These are phyloP conservation scores for Penicillium occitanis DNA, from an alignment of 2,329 filamentous ascomycete species.

Conservation along the genomic window DNA sequence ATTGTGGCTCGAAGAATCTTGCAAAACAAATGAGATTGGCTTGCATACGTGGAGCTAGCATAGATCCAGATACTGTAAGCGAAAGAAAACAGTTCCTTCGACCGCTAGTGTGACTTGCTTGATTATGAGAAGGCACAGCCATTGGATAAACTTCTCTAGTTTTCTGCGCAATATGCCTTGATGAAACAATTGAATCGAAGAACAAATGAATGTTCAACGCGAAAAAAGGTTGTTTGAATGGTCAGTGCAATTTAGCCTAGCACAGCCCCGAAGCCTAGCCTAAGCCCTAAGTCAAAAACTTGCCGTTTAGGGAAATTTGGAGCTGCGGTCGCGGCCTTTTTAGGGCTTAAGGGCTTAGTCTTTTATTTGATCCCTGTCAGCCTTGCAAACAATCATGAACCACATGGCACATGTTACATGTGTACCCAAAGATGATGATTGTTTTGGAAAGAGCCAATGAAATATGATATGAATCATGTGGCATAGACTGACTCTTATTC, in stretches of 20 bases:
- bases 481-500: neutral
- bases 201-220: neutral
- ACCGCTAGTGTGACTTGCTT: neutral
- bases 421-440: neutral
- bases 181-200: neutral
- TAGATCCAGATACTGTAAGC: neutral
- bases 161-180: neutral
- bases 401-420: neutral
- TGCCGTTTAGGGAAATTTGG: neutral
- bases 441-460: neutral
- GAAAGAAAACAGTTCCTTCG: neutral
- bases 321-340: neutral
- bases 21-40: neutral
- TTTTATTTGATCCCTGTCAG: neutral
- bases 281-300: neutral
- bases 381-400: neutral
- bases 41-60: neutral
- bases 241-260: neutral
- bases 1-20: neutral
- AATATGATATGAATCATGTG: neutral
- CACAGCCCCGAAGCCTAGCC: constrained; percentile 2
- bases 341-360: constrained; percentile 1
- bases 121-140: neutral
- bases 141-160: neutral
- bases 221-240: neutral